phyloP scores from a whole-genome alignment of 176 grass and related monocot species.

The Ananas comosus region DNA sequence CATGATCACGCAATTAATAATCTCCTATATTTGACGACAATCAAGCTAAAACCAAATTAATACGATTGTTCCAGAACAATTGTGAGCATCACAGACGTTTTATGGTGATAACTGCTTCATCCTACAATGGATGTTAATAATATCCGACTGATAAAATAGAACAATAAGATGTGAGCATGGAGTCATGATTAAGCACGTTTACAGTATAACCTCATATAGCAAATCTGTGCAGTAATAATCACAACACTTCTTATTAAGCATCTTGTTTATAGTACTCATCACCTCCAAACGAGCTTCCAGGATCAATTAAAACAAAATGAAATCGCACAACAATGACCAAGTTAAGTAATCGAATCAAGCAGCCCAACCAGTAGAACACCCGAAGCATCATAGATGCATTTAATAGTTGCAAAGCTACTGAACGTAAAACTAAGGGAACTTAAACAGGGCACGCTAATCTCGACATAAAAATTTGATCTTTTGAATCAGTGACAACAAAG shows the following conservation, averaged over 20 bases:
- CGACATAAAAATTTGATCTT: neutral
- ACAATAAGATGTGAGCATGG: neutral
- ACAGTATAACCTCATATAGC: neutral
- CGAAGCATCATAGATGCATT: neutral
- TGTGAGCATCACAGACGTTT: neutral
- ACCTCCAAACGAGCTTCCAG: neutral
- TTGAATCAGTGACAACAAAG: slow-evolving; percentile 26
- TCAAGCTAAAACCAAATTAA: slow-evolving; percentile 1
- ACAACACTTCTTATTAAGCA: neutral
- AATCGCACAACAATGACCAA: neutral
- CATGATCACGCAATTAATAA: neutral
- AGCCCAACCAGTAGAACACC: neutral
- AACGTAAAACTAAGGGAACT: slow-evolving; percentile 14
- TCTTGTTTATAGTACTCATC: neutral
- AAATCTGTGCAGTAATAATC: neutral
- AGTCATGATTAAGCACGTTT: neutral
- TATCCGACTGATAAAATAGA: neutral
- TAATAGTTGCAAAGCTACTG: neutral
- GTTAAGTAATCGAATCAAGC: neutral
- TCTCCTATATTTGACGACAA: neutral
- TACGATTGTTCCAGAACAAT: neutral
- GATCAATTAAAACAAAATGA: neutral
- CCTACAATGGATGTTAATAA: neutral
- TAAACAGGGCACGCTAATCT: neutral
- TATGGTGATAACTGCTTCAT: neutral